Base-by-base conservation (phyloP, 768 basidiomycete genomes). In the Boletus pseudopeckii region DNA sequence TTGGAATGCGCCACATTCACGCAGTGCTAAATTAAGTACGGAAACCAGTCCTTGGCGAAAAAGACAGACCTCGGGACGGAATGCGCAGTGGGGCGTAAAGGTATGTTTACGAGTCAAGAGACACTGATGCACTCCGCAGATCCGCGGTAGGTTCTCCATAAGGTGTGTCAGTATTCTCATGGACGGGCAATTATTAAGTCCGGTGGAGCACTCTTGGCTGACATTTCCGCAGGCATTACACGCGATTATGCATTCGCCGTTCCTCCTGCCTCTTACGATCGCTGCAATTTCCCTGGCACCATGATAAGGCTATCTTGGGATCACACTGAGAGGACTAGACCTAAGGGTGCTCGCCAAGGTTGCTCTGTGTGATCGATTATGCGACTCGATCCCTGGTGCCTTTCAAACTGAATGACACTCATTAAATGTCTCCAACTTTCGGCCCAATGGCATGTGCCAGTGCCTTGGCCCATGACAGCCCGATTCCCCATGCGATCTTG, bases 301-400 rank as follows among this genome's bases (percentile, higher is more conserved):
- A 38, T 45, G 67, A 69, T 68, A 68, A 67, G 55, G 57, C 58
- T 67, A 69, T 71, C 62, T 68, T 51, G 40, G 57, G 58, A 57
- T 53, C 56, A 58, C 56, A 57, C 60, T 62, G 67, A 57, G 48
- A 36, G 62, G 64, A 62, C 67, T 66, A 62, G 59, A 60, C 63
- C 64, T 50, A 45, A 48, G 37, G 37, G 40, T 46, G 24, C 22
- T 56, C 55, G 56, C 58, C 58, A 65, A 54, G 66, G 40, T 22
- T 33, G 58, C 55, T 55, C 56, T 61, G 30, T 57, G 50, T 28
- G 64, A 55, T 66, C 54, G 39, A 40, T 57, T 48, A 37, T 51
- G 32, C 54, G 53, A 54, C 54, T n/a, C n/a, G n/a, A 50, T 64
- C 56, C 53, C 59, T 61, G 42, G 61, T 64, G 44, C 62, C 64